Evolutionary conservation across 2,329 filamentous ascomycete genomes (phyloP), one percentile per base, ranked within the genome.

Genomic region (Hortaea werneckii): DNA sequence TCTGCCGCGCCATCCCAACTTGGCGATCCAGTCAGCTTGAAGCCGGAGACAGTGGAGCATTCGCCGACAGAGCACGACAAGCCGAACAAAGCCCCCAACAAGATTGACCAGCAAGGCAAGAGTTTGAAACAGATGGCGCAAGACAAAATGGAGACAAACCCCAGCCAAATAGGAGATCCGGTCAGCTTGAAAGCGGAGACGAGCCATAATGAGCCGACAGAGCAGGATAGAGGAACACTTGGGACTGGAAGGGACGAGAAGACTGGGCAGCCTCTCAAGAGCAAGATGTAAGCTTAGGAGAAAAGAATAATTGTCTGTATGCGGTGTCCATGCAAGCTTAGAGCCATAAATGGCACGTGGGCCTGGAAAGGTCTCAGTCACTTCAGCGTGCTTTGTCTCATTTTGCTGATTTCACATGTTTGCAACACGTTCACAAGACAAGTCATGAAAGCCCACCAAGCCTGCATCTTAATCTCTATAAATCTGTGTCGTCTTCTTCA

Each of bases 101-200:
- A 46, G 41, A 39, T 5, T 3, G 37, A 39, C 13, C 37, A 39
- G 10, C 20, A 26, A 9, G 34, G 32, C 8, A 57, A 54, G 48
- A 48, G 50, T 5, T 35, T 61, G 39, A 60, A 59, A 45, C 40
- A 59, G 45, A 49, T 50, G 2, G 57, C 56, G 5, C 30, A 59
- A 42, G 51, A 60, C 41, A 57, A 56, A 45, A 39, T 56, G 47
- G 51, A 57, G 46, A 50, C 27, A 8, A 62, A 61, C 37, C 53
- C 56, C 1, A 46, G 54, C 4, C 44, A 49, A 35, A 45, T 62
- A 29, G 63, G 63, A 29, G 63, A 66, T 43, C 63, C 63, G 1
- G 60, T 65, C 5, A 58, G 53, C 3, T 49, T 66, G 11, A 63
- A 63, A 45, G 62, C 63, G 6, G 63, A 66, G 50, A 65, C 60